Evolutionary conservation across 1,139 yeast genomes (phyloP), one percentile per base, ranked within the genome.

Genomic region (Citeromyces hawaiiensis): DNA sequence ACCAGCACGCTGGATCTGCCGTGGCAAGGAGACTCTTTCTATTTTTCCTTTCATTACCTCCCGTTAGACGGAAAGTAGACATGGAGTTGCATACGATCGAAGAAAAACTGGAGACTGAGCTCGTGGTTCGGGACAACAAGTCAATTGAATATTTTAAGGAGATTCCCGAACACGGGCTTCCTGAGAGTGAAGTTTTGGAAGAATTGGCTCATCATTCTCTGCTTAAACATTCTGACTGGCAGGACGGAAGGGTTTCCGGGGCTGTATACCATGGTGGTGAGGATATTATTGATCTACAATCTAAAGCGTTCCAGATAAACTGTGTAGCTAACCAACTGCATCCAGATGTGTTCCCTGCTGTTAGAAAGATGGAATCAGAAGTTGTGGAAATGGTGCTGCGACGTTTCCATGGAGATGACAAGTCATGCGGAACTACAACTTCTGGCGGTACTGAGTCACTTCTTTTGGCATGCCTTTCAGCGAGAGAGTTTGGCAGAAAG

Each of bases 361-460:
- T 91, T 4, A 74, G 98, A 35, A 87, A 88, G 57, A 88, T 91
- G 96, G 98, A 91, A 54, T 70, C 96, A 2, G 97, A 91, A 55
- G 85, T 88, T 5, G 97, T 91, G 3, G 67, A 93, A 1, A 91
- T 91, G 97, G 93, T 83, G 7, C 64, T 91, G 46, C 70, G 68
- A 17, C 53, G 87, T 49, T 91, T 82, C 63, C 71, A 88, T 57
- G 94, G 94, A 2, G 80, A 82, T 1, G 50, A 47, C 11, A 55
- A 69, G 0, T 86, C 81, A 1, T 85, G 93, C 54, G 97, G 97
- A 11, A 76, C 93, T n/a, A 73, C 94, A 0, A 81, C 96, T 1
- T 79, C 93, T 2, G 98, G 98, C n/a, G 98, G 98, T 21, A 87
- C 98, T 0, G 98, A 91, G 56, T 87, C 96, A 1, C 61, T 91